Conservation (phyloP, 176 grass and related monocot species). For the Coix lacrymajobi region DNA sequence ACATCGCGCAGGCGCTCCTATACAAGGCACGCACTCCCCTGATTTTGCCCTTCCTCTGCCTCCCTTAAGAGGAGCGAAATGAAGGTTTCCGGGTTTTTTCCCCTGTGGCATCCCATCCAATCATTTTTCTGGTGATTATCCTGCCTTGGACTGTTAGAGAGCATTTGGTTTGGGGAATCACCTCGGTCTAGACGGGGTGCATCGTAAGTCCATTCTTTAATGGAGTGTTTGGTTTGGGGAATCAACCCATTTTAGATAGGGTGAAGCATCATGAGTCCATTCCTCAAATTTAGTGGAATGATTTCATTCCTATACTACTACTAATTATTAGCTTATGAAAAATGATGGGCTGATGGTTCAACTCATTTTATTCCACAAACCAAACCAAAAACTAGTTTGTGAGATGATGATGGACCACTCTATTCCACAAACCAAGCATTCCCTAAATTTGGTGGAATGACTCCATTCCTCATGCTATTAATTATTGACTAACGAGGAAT, state of each 20-base stretch:
- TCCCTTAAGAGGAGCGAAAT: background rate
- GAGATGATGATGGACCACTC: background rate
- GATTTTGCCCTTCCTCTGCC: background rate
- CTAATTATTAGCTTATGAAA: background rate
- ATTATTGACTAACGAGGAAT: background rate
- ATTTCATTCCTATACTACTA: background rate
- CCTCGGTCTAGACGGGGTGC: background rate
- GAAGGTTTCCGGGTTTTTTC: background rate
- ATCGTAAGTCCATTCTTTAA: background rate
- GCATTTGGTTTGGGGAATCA: background rate
- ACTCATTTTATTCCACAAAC: background rate
- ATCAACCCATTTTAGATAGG: background rate
- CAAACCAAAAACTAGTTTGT: background rate
- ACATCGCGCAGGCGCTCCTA: constrained; percentile 95
- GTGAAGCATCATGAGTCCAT: background rate
- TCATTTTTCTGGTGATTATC: background rate
- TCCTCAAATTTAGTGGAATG: background rate
- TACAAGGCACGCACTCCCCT: constrained; percentile 48
- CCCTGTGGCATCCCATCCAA: background rate
- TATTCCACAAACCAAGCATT: background rate
- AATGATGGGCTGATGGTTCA: background rate
- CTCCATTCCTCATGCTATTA: background rate
- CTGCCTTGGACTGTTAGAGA: background rate
- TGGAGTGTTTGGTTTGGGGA: background rate
- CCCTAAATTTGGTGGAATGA: background rate